These are phyloP conservation scores for Peronospora tabacina DNA, from an alignment of 352 stramenopile species.

Conservation along the genomic window DNA sequence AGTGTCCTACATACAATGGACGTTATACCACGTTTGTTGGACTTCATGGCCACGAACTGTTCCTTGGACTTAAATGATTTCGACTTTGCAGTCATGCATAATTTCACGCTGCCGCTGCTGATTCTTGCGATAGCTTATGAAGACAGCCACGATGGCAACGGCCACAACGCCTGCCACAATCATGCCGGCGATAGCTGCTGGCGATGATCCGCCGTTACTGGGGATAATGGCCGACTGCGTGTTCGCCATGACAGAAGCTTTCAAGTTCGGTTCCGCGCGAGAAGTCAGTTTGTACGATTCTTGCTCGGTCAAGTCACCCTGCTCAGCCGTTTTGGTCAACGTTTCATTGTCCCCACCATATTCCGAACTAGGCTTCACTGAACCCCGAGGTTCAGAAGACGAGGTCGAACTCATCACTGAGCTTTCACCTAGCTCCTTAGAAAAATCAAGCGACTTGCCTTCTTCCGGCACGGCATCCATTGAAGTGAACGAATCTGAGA, in stretches of 20 bases:
- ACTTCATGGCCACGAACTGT: neutral
- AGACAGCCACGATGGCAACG: slow-evolving; percentile 44
- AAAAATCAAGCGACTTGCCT: neutral
- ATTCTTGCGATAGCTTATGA: slow-evolving; percentile 72
- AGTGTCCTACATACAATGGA: no score
- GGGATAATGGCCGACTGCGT: slow-evolving; percentile 29
- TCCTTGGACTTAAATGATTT: slow-evolving; percentile 25
- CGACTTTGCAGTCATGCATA: slow-evolving; percentile 46
- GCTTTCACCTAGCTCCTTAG: neutral
- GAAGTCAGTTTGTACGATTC: slow-evolving; percentile 2
- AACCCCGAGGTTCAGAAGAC: neutral
- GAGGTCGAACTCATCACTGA: neutral
- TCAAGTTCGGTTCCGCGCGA: slow-evolving; percentile 4
- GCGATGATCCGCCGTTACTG: slow-evolving; percentile 23
- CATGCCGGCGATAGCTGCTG: slow-evolving; percentile 42
- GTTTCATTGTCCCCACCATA: slow-evolving; percentile 3
- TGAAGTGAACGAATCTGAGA: no score
- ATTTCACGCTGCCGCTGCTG: slow-evolving; percentile 64
- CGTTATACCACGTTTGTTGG: no score
- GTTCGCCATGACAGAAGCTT: slow-evolving; percentile 32
- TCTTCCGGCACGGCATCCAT: neutral
- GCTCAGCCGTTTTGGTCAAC: slow-evolving; percentile 1
- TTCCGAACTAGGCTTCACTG: neutral
- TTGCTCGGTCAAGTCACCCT: slow-evolving; percentile 11
- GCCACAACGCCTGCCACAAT: slow-evolving; percentile 54